A percentile compares a stretch with the other conserved stretches of the same genome.
Conservation (phyloP, 352 stramenopile genomes). For the Phytophthora lateralis region DNA sequence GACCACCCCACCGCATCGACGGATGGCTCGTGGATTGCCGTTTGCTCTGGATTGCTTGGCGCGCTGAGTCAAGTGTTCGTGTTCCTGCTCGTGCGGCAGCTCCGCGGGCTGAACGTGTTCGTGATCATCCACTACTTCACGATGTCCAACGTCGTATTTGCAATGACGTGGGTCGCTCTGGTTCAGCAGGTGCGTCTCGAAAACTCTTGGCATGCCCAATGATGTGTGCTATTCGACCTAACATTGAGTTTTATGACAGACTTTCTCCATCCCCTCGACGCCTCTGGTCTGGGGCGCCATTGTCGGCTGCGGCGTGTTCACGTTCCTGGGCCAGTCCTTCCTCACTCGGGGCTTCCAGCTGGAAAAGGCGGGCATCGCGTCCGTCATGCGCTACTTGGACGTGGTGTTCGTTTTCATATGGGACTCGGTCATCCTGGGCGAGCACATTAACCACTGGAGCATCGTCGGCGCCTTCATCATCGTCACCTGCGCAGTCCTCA, state of each 20-base stretch:
- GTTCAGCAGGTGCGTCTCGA: constrained; percentile 37
- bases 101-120: constrained; percentile 44
- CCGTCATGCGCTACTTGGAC: constrained; percentile 72
- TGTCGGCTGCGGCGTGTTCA: constrained; percentile 37
- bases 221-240: constrained; percentile 2
- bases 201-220: neutral
- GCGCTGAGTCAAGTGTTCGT: constrained; percentile 50
- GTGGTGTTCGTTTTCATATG: constrained; percentile 75
- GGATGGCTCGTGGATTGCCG: constrained; percentile 26
- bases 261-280: constrained; percentile 35
- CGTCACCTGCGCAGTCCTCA: constrained; percentile 40
- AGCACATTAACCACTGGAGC: constrained; percentile 52
- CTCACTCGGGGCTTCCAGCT: constrained; percentile 70
- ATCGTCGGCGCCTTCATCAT: constrained; percentile 56
- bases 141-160: constrained; percentile 38
- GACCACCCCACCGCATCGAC: constrained; percentile 7
- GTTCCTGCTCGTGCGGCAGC: constrained; percentile 49
- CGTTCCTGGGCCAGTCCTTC: constrained; percentile 53
- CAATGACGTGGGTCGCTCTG: constrained; percentile 38
- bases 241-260: constrained; percentile 1
- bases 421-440: constrained; percentile 53
- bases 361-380: constrained; percentile 59
- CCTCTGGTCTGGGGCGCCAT: constrained; percentile 38
- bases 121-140: constrained; percentile 62
- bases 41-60: constrained; percentile 40